Evolutionary conservation across 371 early-diverging fungal genomes (phyloP).

Genomic region (Syncephalastrum contaminatum): DNA sequence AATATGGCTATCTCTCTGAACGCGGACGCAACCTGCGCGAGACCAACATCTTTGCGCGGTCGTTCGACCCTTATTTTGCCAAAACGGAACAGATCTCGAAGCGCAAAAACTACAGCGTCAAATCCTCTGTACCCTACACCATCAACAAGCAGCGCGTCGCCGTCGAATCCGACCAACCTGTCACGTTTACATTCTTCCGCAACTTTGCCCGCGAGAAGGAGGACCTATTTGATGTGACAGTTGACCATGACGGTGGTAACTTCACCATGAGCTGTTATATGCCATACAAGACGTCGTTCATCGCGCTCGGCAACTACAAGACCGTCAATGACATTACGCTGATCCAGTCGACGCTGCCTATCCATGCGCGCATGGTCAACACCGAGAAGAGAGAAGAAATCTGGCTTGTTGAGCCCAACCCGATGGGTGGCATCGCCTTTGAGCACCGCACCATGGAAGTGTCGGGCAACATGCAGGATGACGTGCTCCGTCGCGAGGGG

Average conservation of each 20-base stretch:
- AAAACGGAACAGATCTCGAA: conserved; percentile 48
- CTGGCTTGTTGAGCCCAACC: conserved; percentile 68
- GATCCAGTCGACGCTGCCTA: conserved; percentile 65
- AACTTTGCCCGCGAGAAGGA: conserved; percentile 61
- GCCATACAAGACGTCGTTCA: conserved; percentile 66
- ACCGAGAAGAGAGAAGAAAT: conserved; percentile 47
- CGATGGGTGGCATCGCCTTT: conserved; percentile 60
- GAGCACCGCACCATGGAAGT: conserved; percentile 45
- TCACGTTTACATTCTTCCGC: conserved; percentile 65
- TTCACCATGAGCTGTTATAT: conserved; percentile 48
- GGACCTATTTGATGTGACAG: conserved; percentile 47
- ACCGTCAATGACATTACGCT: conserved; percentile 55
- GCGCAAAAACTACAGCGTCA: conserved; percentile 26
- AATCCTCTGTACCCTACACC: conserved; percentile 42
- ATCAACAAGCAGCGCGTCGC: conserved; percentile 54
- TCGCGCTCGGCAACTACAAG: conserved; percentile 67
- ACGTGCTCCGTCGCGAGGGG: conserved; percentile 30
- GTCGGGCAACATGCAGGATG: conserved; percentile 43
- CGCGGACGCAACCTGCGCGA: conserved; percentile 67
- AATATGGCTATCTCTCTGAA: conserved; percentile 70
- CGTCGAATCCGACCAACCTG: conserved; percentile 30
- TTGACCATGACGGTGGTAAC: conserved; percentile 21
- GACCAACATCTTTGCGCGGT: conserved; percentile 60
- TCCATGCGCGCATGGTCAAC: conserved; percentile 47
- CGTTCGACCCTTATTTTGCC: conserved; percentile 61